Conservation (phyloP, 352 stramenopile species). For the Phytophthora sp. region DNA sequence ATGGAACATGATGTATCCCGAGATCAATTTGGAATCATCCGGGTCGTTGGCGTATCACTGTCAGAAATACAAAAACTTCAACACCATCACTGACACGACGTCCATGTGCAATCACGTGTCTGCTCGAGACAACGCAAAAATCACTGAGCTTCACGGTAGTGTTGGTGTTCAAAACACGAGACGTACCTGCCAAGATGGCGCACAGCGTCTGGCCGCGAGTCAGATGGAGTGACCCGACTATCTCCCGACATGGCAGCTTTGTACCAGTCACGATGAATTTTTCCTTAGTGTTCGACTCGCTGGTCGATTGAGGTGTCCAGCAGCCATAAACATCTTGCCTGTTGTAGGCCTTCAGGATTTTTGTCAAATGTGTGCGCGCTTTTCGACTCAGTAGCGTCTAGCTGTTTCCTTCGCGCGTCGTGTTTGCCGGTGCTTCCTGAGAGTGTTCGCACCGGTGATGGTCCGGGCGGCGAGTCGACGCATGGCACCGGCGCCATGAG, state of each 20-base stretch:
- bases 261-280: neutral
- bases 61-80: slow-evolving; percentile 3
- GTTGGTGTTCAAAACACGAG: neutral
- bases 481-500: too few species aligned
- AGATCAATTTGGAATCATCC: slow-evolving; percentile 27
- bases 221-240: slow-evolving; percentile 12
- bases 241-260: neutral
- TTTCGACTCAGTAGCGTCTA: too few species aligned
- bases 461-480: too few species aligned
- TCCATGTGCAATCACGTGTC: slow-evolving; percentile 17
- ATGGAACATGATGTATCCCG: slow-evolving; percentile 30
- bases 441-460: too few species aligned
- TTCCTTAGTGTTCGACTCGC: neutral
- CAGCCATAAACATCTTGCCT: neutral
- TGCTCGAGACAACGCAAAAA: slow-evolving; percentile 4
- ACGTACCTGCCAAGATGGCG: slow-evolving; percentile 14
- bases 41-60: slow-evolving; percentile 36
- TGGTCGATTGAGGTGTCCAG: slow-evolving; percentile 9
- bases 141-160: slow-evolving; percentile 5
- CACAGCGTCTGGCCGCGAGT: slow-evolving; percentile 16
- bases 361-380: slow-evolving; percentile 13
- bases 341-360: neutral
- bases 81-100: neutral
- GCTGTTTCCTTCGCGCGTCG: too few species aligned
- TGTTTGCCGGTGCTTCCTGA: too few species aligned